Base-by-base conservation (phyloP, 2,329 filamentous ascomycete species). In the Cryphonectria japonica region DNA sequence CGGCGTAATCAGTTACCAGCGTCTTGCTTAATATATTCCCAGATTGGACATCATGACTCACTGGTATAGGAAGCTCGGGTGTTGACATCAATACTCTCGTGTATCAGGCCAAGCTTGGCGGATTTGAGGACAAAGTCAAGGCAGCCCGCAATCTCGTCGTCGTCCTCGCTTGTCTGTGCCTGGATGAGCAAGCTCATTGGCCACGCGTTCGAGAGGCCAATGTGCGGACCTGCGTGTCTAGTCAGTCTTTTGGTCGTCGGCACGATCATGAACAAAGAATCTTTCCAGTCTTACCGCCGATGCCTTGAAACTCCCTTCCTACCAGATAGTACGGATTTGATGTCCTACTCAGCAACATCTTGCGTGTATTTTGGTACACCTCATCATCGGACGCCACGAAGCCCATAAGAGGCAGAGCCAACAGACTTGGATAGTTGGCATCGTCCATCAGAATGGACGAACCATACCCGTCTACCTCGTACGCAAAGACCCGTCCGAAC, bases 151-250 rank as follows among this genome's bases (percentile, higher is more conserved):
- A 99, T 98, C 82, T 99, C 96, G 0, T 86, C 84, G 72, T 97
- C 95, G 70, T 95, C 86, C 66, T 95, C 87, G 7, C 91, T 92
- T 0, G 96, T 99, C 87, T 96, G 94, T 2, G 93, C 94, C 81
- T 98, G 95, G 29, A 98, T 88, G 11, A 99, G 85, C 73, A 98
- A 83, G 79, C 93, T 96, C 94, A 99, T 98, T 0, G 96, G 96
- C 96, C 96, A 99, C 9, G 95, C 96, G 75, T 97, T 93, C 76
- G 88, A 84, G n/a, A 97, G 83, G 0, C 96, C 96, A 75, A 98
- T 92, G 77, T 90, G 89, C 8, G 88, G 88, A 5, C 88, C 88
- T 85, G 39, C 85, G 37, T 41, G 22, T 26, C 3, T 22, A 50
- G 29, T 80, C 41, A 22, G 26, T 16, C 60, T 26, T 14, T 29